Evolutionary conservation across 139 green algal genomes (phyloP), one percentile per base, ranked within the genome.

Genomic region (Yamagishiella unicocca): DNA sequence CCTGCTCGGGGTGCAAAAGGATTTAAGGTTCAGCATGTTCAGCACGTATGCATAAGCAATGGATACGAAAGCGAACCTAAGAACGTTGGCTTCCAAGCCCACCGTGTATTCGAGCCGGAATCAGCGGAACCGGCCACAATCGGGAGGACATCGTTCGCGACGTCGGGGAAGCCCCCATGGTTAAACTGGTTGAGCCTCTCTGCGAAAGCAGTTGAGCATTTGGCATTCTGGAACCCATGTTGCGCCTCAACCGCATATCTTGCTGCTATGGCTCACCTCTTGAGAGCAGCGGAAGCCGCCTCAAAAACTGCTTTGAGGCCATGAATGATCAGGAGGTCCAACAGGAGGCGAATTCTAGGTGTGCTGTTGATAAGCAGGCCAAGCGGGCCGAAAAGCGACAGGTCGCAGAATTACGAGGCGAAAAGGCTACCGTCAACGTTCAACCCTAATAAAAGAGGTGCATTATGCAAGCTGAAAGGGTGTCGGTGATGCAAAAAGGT

Each of bases 261-360:
- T 25, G 1, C 42, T 7, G 10, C 42, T 5, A 12, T 25, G 27
- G 38, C 77, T 7, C 33, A 77, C 64, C 80, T 77, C 80, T 50
- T 12, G 64, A 72, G 2, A 86, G 31, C 31, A 86, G 42, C 27
- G 80, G 80, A 6, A 86, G 42, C 8, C 80, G 80, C 64, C 80
- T 77, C 33, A 86, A 27, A 12, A 86, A 55, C 10, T 86, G 80
- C 31, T 86, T 86, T 3, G 80, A 86, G 2, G 80, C 80, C 80
- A 86, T 86, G 27, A 43, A 2, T 78, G 54, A 5, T n/a, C n/a
- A 46, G 66, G 31, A 74, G 66, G 33, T 45, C 25, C 66, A 43
- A 66, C 55, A 46, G 45, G 45, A 46, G 27, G 25, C 35, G 9
- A 6, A 22, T 37, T 42, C 19, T n/a, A 33, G 38, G 6, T 72